Conservation (phyloP, 176 grass and related monocot species). For the Aegilops umbellulata region DNA sequence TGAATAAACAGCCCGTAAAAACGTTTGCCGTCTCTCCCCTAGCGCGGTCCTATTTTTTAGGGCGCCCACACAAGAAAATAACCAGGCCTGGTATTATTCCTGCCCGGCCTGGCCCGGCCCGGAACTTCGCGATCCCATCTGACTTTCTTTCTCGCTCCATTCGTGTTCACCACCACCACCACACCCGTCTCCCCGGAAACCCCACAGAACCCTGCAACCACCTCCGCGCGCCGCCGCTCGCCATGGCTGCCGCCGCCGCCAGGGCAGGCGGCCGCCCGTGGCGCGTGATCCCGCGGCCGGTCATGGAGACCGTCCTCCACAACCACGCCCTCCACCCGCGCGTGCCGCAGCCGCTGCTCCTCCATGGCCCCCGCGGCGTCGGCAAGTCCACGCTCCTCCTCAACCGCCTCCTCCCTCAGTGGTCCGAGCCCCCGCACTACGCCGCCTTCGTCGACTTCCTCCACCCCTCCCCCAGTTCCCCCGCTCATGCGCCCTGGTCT, state of each 20-base stretch:
- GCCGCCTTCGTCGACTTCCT: constrained; percentile 79
- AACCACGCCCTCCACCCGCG: constrained; percentile 72
- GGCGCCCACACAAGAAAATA: not conserved
- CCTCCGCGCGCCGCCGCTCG: constrained; percentile 1
- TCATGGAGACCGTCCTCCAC: constrained; percentile 83
- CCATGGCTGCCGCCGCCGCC: constrained; percentile 42
- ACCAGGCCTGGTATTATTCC: not conserved
- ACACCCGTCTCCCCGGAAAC: not conserved
- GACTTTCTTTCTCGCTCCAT: not conserved
- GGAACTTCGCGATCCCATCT: not conserved
- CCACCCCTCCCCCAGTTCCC: not conserved
- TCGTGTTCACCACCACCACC: not conserved
- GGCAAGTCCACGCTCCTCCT: constrained; percentile 92
- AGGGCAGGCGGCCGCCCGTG: constrained; percentile 38
- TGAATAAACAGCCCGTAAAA: too few species aligned
- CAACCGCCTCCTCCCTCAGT: constrained; percentile 77
- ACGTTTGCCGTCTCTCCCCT: too few species aligned
- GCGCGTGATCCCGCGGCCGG: constrained; percentile 73
- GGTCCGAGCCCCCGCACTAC: constrained; percentile 68
- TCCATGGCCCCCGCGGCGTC: constrained; percentile 85
- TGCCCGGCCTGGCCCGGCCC: not conserved
- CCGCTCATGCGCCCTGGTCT: constrained; percentile 34
- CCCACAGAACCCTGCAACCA: constrained; percentile 37
- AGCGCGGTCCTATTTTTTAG: too few species aligned
- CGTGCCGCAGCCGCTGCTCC: constrained; percentile 67